A percentile compares a stretch with the other conserved stretches of the same genome.
Evolutionary conservation across 23 red algal genomes (phyloP).

Genomic region (Gracilaria vermiculophylla): DNA sequence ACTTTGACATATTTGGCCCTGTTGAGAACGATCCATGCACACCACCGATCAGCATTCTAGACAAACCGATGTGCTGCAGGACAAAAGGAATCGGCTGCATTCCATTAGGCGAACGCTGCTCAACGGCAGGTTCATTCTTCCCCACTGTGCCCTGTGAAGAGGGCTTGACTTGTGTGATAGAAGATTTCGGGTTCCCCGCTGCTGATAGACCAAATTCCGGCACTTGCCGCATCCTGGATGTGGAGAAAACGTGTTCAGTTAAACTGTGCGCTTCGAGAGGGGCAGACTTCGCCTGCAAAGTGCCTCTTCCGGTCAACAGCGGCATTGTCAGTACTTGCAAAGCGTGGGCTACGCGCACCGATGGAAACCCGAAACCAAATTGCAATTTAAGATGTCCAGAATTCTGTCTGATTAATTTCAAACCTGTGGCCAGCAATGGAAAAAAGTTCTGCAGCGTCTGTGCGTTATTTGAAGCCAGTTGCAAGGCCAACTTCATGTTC

Average conservation of each 20-base stretch:
- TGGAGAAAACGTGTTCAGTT: background rate
- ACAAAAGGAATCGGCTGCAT: constrained; percentile 41
- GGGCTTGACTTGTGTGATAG: constrained; percentile 13
- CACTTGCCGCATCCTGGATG: background rate
- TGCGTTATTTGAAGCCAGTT: background rate
- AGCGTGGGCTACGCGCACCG: constrained; percentile 35
- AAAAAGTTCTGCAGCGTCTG: constrained; percentile 27
- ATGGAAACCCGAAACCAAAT: constrained; percentile 25
- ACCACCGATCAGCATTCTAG: background rate
- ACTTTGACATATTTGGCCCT: constrained; percentile 1
- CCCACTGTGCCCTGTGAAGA: constrained; percentile 18
- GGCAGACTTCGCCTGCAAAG: background rate
- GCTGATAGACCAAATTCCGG: background rate
- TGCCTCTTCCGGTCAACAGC: background rate
- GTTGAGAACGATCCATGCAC: background rate
- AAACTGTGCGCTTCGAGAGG: background rate
- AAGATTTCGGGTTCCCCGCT: constrained; percentile 22
- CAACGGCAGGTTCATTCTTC: constrained; percentile 4
- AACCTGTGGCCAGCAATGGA: constrained; percentile 25
- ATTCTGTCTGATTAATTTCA: background rate
- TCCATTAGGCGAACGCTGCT: background rate
- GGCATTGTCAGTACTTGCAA: constrained; percentile 22
- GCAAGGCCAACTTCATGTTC: constrained; percentile 2
- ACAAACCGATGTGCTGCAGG: background rate
- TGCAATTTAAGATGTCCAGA: constrained; percentile 17